phyloP scores from a whole-genome alignment of 306 rosid species.

The Citrullus amarus region DNA sequence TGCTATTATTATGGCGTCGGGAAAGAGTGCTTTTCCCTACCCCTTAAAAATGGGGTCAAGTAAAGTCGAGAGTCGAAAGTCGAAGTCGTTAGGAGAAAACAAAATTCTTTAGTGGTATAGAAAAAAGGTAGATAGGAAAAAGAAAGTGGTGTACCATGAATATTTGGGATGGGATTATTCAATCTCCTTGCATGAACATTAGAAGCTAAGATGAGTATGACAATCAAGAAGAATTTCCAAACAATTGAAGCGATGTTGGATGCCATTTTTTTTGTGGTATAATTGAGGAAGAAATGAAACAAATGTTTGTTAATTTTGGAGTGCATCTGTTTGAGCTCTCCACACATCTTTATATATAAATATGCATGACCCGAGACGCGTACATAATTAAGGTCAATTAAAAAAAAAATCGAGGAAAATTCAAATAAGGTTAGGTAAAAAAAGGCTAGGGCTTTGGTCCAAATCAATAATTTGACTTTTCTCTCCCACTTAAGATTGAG shows the following conservation, averaged over 20 bases:
- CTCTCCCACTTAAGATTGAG: no score
- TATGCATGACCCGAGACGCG: not conserved
- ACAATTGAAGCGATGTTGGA: not conserved
- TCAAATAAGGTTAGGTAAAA: not conserved
- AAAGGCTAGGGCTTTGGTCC: not conserved
- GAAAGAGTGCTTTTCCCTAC: no score
- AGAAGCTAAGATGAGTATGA: not conserved
- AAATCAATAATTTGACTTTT: not conserved
- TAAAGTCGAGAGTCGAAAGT: no score
- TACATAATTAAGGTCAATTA: not conserved
- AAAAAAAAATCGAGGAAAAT: no score
- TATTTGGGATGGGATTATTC: no score
- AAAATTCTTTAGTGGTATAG: no score
- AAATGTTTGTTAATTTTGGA: no score
- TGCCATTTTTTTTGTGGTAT: not conserved
- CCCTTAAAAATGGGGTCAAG: no score
- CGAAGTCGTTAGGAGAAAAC: no score
- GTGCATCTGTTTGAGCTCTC: not conserved
- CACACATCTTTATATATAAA: not conserved
- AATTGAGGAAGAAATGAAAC: not conserved
- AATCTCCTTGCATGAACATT: not conserved
- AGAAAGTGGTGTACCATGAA: not conserved
- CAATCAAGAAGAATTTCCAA: not conserved
- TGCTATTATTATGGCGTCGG: no score
- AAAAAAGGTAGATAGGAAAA: no score